Base-by-base conservation (phyloP, 352 stramenopile species). In the Phytophthora hibernalis region DNA sequence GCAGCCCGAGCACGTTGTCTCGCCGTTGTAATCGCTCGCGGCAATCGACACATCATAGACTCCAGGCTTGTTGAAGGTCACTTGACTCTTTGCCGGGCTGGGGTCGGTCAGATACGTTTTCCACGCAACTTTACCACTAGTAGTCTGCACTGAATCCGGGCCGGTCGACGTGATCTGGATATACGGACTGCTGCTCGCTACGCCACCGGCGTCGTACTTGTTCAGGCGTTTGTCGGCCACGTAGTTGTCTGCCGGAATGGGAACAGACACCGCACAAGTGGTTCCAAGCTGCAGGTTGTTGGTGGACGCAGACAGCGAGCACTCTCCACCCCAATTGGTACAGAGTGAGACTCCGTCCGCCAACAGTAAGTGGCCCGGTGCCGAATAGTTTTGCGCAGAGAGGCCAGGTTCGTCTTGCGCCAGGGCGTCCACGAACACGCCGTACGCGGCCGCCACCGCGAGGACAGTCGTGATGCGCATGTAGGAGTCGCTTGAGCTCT, bases 211-310 rank as follows among this genome's bases (percentile, higher is more conserved):
- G n/a, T 81, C 74, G 11, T 62, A 33, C 40, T 57, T 59, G 44
- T 87, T 85, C 2, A 38, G 38, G 16, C 78, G 78, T 11, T 57
- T 50, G 50, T 85, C 77, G 0, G 49, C 60, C 2, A 87, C 79
- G 64, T 87, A 88, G 68, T 86, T 89, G 68, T 89, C 82, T 11
- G 51, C 76, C 35, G 82, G 79, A 26, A 88, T 72, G 10, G 77
- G 76, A 18, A 74, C 75, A 13, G 26, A 21, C 1, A 61, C 9
- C 4, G 9, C 3, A 21, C 59, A 62, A 1, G 24, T 63, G 20
- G 18, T 43, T 6, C 48, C 63, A 5, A 70, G 63, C 10, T 37
- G 33, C 4, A 66, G 13, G 10, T 42, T 44, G 38, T 63, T 63
- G 24, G 12, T 57, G 12, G 5, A 1, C 16, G 35, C 37, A 2